Percentiles rank a stretch among this genome's conserved stretches.
Conservation (phyloP, 768 basidiomycete species). For the Tricholoma saponaceum region DNA sequence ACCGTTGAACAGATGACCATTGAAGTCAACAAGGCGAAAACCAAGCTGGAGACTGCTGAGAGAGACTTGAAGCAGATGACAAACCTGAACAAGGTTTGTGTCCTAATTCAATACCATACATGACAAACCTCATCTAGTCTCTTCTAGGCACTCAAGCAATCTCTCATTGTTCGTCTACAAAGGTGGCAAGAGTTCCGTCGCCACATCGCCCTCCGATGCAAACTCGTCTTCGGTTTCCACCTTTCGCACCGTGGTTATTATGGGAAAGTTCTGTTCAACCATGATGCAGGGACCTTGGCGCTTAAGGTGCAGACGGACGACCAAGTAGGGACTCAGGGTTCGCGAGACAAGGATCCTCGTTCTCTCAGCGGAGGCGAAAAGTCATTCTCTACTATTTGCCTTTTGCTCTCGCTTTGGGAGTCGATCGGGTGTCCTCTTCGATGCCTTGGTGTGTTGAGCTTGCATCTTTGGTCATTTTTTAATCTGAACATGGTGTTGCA, state of each 20-base stretch:
- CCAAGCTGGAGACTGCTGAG: conserved; percentile 54
- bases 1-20: conserved; percentile 73
- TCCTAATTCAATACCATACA: background rate
- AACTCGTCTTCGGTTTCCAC: conserved; percentile 76
- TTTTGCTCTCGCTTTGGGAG: conserved; percentile 95
- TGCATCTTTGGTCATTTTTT: background rate
- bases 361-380: conserved; percentile 95
- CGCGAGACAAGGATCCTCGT: conserved; percentile 76
- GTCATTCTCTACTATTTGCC: conserved; percentile 92
- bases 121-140: background rate
- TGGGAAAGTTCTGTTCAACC: conserved; percentile 87
- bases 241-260: conserved; percentile 85
- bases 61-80: conserved; percentile 61
- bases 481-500: conserved; percentile 17
- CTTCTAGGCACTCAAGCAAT: conserved; percentile 58
- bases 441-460: conserved; percentile 88
- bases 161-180: conserved; percentile 58
- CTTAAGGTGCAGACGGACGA: conserved; percentile 87
- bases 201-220: conserved; percentile 86
- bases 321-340: conserved; percentile 58
- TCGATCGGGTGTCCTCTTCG: conserved; percentile 90
- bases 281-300: conserved; percentile 54
- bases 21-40: conserved; percentile 63
- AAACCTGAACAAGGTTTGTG: conserved; percentile 59
- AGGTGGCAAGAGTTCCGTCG: conserved; percentile 88